A percentile compares a stretch with the other conserved stretches of the same genome.
Evolutionary conservation across 257 asterid genomes (phyloP).

Genomic region (Solanum verrucosum): DNA sequence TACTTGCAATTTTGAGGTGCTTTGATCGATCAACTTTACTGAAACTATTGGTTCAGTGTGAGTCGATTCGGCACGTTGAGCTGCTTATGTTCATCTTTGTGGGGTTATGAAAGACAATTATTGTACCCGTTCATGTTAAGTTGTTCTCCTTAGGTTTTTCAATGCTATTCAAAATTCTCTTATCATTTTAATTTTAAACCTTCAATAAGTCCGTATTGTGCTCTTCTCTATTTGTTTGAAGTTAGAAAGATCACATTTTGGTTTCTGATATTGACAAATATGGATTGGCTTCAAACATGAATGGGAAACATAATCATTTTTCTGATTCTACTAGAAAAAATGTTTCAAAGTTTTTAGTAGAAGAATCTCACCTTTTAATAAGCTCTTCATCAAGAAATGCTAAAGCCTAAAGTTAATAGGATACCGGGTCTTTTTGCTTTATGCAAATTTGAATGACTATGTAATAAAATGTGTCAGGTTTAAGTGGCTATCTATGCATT

Average conservation of each 20-base stretch:
- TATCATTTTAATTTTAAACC: neutral
- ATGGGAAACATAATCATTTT: no score
- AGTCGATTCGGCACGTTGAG: neutral
- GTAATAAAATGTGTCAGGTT: neutral
- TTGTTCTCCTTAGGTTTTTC: neutral
- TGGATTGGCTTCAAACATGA: neutral
- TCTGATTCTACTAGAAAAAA: neutral
- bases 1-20: neutral
- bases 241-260: neutral
- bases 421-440: neutral
- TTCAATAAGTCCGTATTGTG: neutral
- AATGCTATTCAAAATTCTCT: neutral
- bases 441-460: neutral
- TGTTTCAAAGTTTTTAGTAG: neutral
- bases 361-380: neutral
- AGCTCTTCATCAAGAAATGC: neutral
- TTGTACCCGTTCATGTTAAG: neutral
- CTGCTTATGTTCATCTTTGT: neutral
- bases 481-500: neutral
- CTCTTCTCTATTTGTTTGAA: neutral
- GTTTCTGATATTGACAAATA: neutral
- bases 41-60: neutral
- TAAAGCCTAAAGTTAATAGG: neutral
- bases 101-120: conserved; percentile 1
- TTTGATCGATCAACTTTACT: neutral